Base-by-base conservation (phyloP, 176 grass and related monocot species). In the Rhynchospora pubera region DNA sequence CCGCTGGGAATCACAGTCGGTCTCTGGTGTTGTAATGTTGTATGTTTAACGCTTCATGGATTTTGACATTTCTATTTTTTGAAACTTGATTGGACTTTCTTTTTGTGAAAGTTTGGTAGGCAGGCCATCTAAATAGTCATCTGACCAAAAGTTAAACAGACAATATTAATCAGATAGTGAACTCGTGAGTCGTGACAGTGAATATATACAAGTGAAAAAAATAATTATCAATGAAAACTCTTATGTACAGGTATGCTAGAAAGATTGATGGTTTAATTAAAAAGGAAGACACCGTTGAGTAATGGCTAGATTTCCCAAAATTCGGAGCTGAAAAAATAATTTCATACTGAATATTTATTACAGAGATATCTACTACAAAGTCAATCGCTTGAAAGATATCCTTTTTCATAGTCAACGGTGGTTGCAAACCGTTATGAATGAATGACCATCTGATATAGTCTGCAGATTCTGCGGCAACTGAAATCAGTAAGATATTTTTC, bases 31-130 rank as follows among this genome's bases (percentile, higher is more conserved):
- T 42, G 42, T 4, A 6, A 21, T 76, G 48, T 32, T 76, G 72
- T 67, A 39, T 39, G 34, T 19, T 45, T 10, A 23, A 76, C 5
- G 71, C 72, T 76, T 55, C 28, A 76, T 76, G 11, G 15, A 55
- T 76, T 55, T 76, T 55, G 72, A 74, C 69, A 74, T 48, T 76
- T 76, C 72, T 23, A 28, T 76, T 52, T 53, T 6, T 75, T 75
- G 34, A 19, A 32, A 55, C 23, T 55, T 69, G 30, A 53, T 74
- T 7, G 7, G 0, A 55, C 10, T 48, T 75, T 74, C 19, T 51
- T 74, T 75, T 26, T 0, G 13, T 23, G 2, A 52, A 15, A 76
- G 13, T 55, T 53, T 55, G 72, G 72, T 76, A 13, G 23, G 72
- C 5, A 32, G 72, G 34, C 39, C 28, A 42, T 66, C 64, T 14